Base-by-base conservation (phyloP, 225 moss, liverwort and hornwort species). In the Physcomitrium patens region DNA sequence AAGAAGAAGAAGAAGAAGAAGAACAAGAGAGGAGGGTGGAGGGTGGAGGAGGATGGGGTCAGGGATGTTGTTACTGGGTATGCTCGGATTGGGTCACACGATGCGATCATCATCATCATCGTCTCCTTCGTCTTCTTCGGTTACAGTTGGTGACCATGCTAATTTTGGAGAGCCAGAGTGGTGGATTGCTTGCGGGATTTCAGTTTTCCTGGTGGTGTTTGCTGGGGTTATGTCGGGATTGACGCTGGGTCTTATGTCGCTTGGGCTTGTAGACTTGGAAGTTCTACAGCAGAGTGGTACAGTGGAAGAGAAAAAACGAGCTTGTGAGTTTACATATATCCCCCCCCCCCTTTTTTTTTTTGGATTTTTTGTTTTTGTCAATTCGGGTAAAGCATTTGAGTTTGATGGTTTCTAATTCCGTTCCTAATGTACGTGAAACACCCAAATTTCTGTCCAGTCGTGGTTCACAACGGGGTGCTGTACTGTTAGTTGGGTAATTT, bases 201-300 rank as follows among this genome's bases (percentile, higher is more conserved):
- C 86, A 27, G 15, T 81, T 45, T 78, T 78, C 28, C 66, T 89
- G 74, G 89, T 89, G 28, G 26, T 81, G 23, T 89, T 89, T 68
- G 89, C 89, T 60, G 89, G 89, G 47, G 13, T 89, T 52, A 89
- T 89, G 89, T 89, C 89, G 26, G 89, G 89, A 31, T 79, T 89
- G 51, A 89, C 89, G 15, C 89, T 89, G 31, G 89, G 89, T 27
- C 83, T 89, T 16, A 89, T 89, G 89, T 89, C 89, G 68, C 68
- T 89, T 63, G 85, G 85, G 20, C 73, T 89, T 23, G 80, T 89
- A 63, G 89, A 89, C 78, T 89, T 89, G 79, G 89, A 89, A 24
- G 86, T 89, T 69, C 89, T 89, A 17, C 77, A 77, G 83, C 78
- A 78, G 63, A 86, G 86, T 16, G 89, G 89, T 51, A 82, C 78